Evolutionary conservation across 345 rosid species (phyloP), one percentile per base, ranked within the genome.

Genomic region (Iberis pinnata): DNA sequence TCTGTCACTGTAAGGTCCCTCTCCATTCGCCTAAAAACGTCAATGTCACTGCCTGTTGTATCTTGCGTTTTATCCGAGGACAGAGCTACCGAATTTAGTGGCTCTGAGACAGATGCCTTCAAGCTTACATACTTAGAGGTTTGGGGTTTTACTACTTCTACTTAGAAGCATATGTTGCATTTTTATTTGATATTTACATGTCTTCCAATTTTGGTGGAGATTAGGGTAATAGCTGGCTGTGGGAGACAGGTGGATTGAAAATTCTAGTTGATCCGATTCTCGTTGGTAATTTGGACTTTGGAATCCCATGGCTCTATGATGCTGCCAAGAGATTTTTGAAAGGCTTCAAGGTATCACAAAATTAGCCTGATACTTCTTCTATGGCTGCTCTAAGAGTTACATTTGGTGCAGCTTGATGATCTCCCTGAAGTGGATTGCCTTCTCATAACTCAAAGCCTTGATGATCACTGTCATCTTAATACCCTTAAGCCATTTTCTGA

Each of bases 371-470:
- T n/a, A n/a, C 60, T 18, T 27, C 14, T 46, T 25, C 19, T 7
- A 14, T 35, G 59, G 7, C 36, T 35, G 11, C 38, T 22, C 7
- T 18, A 27, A 58, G 46, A 43, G 18, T 37, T 35, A 12, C 67
- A 42, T 47, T 14, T 19, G 22, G 37, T 77, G 78, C 85, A 90
- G 98, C 92, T 90, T 53, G 75, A 73, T 67, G 88, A 86, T 75
- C 79, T 86, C 72, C 92, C 85, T 64, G 64, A 72, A 64, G 53
- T 84, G 57, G 95, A 90, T 68, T 82, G 79, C 58, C 53, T 90
- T n/a, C 72, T 87, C 69, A 87, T 90, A 22, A 84, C 92, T 10
- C 96, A 90, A 79, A 87, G 96, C 76, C 95, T 84, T 41, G 96
- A 90, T 67, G 96, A 90, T 56, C 96, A 90, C 64, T 87, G 96